These are phyloP conservation scores for Penicillium occitanis DNA, from an alignment of 2,329 filamentous ascomycete species.

Conservation along the genomic window DNA sequence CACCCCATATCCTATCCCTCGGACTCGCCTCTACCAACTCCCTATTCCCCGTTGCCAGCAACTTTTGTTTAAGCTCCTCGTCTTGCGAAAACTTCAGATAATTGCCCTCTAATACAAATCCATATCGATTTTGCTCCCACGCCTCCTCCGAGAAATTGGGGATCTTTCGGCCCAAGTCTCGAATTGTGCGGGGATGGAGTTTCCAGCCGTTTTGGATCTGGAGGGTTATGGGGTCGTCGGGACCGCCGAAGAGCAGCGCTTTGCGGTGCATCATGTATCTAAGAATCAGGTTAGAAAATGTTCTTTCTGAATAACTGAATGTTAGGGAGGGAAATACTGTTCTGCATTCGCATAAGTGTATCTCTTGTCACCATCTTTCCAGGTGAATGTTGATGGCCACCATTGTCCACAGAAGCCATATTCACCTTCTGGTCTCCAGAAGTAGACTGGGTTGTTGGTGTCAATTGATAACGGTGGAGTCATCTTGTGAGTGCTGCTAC, in stretches of 20 bases:
- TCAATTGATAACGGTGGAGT: background rate
- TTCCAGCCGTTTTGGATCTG: slow-evolving; percentile 6
- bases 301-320: background rate
- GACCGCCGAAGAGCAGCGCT: slow-evolving; percentile 32
- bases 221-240: background rate
- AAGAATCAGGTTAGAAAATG: slow-evolving; percentile 11
- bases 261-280: slow-evolving; percentile 40
- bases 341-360: slow-evolving; percentile 24
- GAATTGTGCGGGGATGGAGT: slow-evolving; percentile 23
- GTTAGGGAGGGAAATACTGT: background rate
- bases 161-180: slow-evolving; percentile 34
- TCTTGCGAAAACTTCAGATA: slow-evolving; percentile 37
- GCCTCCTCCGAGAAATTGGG: slow-evolving; percentile 32
- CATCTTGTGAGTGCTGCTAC: background rate
- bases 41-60: slow-evolving; percentile 33
- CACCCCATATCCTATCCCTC: slow-evolving; percentile 37
- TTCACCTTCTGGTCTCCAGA: slow-evolving; percentile 26
- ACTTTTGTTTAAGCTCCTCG: slow-evolving; percentile 27
- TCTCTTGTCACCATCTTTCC: slow-evolving; percentile 17
- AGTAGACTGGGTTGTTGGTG: slow-evolving; percentile 23
- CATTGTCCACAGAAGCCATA: slow-evolving; percentile 28
- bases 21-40: slow-evolving; percentile 39
- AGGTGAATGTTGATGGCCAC: slow-evolving; percentile 26
- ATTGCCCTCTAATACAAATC: slow-evolving; percentile 35
- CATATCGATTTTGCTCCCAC: slow-evolving; percentile 31